Evolutionary conservation across 2,329 filamentous ascomycete genomes (phyloP).

Genomic region (Beauveria bassiana): DNA sequence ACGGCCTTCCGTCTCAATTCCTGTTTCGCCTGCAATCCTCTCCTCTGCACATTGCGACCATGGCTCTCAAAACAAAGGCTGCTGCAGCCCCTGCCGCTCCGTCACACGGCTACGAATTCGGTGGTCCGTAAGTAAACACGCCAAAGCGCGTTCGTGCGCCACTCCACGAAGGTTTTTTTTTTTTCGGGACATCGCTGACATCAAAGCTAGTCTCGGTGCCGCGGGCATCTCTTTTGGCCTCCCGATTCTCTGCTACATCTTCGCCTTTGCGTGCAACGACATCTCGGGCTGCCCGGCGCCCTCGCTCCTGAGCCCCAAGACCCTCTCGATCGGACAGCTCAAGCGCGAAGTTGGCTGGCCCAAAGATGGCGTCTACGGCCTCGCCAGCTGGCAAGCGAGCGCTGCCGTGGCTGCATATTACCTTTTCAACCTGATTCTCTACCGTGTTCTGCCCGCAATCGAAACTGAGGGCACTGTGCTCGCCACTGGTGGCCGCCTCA

Average conservation of each 20-base stretch:
- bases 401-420: conserved; percentile 73
- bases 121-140: conserved; percentile 37
- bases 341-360: conserved; percentile 81
- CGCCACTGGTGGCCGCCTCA: conserved; percentile 62
- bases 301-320: conserved; percentile 65
- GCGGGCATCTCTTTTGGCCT: conserved; percentile 72
- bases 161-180: neutral
- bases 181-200: conserved; percentile 11
- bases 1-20: neutral
- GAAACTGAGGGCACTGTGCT: conserved; percentile 65
- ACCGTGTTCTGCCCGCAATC: conserved; percentile 67
- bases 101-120: conserved; percentile 42
- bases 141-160: neutral
- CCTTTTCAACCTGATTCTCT: conserved; percentile 63
- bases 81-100: conserved; percentile 17
- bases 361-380: conserved; percentile 56
- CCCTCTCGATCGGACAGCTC: conserved; percentile 61
- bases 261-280: conserved; percentile 87
- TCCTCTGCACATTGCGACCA: conserved; percentile 15
- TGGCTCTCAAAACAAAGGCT: conserved; percentile 25
- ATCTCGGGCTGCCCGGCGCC: conserved; percentile 84
- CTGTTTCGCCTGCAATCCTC: neutral
- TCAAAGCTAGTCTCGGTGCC: conserved; percentile 57
- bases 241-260: conserved; percentile 68
- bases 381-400: conserved; percentile 63